Evolutionary conservation across 2,329 filamentous ascomycete genomes (phyloP), one percentile per base, ranked within the genome.

Genomic region (Exophiala xenobiotica): DNA sequence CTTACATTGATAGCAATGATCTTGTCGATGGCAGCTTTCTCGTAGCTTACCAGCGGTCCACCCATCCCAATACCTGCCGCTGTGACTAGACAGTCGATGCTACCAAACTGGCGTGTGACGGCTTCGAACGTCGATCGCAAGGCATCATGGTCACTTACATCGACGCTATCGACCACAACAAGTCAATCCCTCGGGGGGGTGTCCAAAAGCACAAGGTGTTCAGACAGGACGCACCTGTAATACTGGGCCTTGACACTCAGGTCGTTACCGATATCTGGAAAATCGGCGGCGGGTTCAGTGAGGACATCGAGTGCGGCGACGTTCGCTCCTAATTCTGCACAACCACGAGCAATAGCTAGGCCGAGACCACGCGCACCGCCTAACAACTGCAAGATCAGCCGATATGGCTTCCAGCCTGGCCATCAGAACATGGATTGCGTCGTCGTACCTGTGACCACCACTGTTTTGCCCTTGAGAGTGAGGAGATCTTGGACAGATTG

Each of bases 1-100:
- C 66, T 58, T 24, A 72, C 72, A 47, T 75, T 74, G 26, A 74
- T 69, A 0, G 72, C 66, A 26, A 71, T 69, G 22, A 74, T 68
- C 3, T 65, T 61, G 7, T 63, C 67, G 19, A 70, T 68, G 37
- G 74, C 71, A 1, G 70, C 68, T 68, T 69, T 73, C 0, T 68
- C 71, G 43, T 74, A 70, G 0, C 73, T 69, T 1, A 74, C 35
- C 44, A 74, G 74, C 0, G 72, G 71, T 57, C 73, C 74, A 47
- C 74, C 72, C 18, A 71, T 67, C 6, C 68, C 70, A 38, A 74
- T 68, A 1, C 71, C 72, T 16, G 46, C 51, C 9, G 46, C 51
- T 6, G 51, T 39, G 16, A 73, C 63, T 48, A 73, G 61, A 51
- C 74, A 73, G 59, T 76, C 69, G 53, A 74, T 68, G 27, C 68